Evolutionary conservation across 495 filamentous ascomycete genomes (phyloP), one percentile per base, ranked within the genome.

Genomic region (Daldinia loculata): DNA sequence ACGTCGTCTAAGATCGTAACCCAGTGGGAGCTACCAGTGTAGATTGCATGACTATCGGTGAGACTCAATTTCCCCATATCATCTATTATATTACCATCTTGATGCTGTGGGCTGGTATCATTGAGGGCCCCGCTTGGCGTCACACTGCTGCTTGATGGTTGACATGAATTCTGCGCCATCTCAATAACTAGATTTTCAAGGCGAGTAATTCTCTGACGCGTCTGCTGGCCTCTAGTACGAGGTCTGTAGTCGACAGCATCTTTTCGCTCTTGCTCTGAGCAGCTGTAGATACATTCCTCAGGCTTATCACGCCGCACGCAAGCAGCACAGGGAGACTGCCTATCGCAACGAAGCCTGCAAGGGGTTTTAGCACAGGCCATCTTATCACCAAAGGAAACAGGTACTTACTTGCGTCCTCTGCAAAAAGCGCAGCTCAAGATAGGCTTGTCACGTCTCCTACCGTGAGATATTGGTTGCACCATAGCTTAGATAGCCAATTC

Each of bases 211-310:
- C 51, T 55, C 51, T 55, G 51, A 1, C 51, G 51, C 11, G 51
- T 22, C 26, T 22, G 22, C 2, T 55, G 51, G 26, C 51, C 29
- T 55, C 51, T 55, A 15, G 51, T 55, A 30, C 19, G 51, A 55
- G 51, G 51, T 3, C 51, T 27, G 7, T 55, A 55, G 51, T 55
- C 51, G n/a, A 55, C n/a, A 14, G 51, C 51, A 55, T 55, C 51
- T 55, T 55, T 14, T 55, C 51, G 51, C 51, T 55, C 51, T 55
- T 55, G 26, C 12, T 55, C 51, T n/a, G 51, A 55, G n/a, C 51
- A 55, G 26, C 51, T 55, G 2, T 55, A 55, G 8, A 55, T 30
- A n/a, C 51, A 55, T n/a, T 55, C 51, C 3, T 29, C 51, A 29
- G 51, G 51, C 51, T 55, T 55, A 1, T 14, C 51, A 7, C 51